Evolutionary conservation across 169 alveolate genomes (phyloP).

Genomic region (Eimeria sp.): DNA sequence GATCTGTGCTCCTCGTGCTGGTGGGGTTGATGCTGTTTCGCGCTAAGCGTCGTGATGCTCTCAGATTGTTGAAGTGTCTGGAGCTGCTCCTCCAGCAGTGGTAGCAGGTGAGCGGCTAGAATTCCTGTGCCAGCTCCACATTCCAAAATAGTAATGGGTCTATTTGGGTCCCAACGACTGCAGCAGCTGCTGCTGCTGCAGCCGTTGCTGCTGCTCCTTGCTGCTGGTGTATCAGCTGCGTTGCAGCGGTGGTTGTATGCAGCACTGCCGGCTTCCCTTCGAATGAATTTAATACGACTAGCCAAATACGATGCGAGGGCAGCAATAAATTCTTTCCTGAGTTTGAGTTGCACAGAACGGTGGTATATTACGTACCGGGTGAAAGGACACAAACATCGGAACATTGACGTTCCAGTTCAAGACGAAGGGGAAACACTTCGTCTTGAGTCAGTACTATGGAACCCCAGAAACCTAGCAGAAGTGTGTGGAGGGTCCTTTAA

Average conservation of each 20-base stretch:
- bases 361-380: background rate
- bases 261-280: background rate
- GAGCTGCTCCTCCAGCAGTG: conserved; percentile 42
- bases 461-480: background rate
- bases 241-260: conserved; percentile 28
- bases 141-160: conserved; percentile 17
- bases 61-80: background rate
- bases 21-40: conserved; percentile 30
- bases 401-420: background rate
- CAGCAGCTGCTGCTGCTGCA: conserved; percentile 61
- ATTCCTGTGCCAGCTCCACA: conserved; percentile 65
- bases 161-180: conserved; percentile 13
- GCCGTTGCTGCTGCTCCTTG: background rate
- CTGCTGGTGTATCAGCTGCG: background rate
- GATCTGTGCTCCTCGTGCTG: background rate
- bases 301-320: conserved; percentile 55
- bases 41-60: background rate
- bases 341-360: background rate
- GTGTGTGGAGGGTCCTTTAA: background rate
- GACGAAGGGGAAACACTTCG: too few species aligned
- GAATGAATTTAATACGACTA: background rate
- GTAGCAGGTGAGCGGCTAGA: conserved; percentile 68
- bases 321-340: conserved; percentile 45
- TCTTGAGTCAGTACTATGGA: background rate
- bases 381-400: background rate